phyloP scores from a whole-genome alignment of 345 rosid genomes.

The Ricinus communis region DNA sequence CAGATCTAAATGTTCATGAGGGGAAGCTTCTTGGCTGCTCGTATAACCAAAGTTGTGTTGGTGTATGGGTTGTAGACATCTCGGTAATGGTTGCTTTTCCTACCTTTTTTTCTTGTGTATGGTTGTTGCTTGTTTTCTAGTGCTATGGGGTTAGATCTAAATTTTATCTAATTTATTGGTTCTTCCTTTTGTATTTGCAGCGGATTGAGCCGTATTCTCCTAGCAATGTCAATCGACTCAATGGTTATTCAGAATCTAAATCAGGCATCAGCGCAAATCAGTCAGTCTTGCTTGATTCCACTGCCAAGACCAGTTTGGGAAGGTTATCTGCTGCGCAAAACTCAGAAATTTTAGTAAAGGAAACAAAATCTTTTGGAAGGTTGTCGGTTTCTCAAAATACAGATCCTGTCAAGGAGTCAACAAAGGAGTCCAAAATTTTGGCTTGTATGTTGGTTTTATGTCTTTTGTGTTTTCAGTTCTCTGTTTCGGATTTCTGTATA shows the following conservation, averaged over 20 bases:
- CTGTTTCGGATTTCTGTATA: constrained; percentile 9
- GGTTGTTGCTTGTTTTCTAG: constrained; percentile 17
- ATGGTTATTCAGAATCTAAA: constrained; percentile 62
- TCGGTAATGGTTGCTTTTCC: constrained; percentile 53
- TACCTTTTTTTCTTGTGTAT: constrained; percentile 9
- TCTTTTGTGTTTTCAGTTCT: constrained; percentile 10
- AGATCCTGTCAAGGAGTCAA: constrained; percentile 44
- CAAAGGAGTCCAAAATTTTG: constrained; percentile 58
- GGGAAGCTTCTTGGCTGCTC: constrained; percentile 99
- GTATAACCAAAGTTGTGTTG: constrained; percentile 94
- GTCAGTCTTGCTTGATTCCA: constrained; percentile 56
- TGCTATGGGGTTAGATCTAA: constrained; percentile 15
- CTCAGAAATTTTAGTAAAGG: constrained; percentile 56
- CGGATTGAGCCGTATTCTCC: constrained; percentile 69
- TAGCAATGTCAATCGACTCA: constrained; percentile 46
- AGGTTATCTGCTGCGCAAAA: constrained; percentile 56
- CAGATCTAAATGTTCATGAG: constrained; percentile 92
- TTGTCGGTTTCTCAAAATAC: constrained; percentile 80
- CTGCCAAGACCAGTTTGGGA: constrained; percentile 50
- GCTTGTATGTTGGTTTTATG: constrained; percentile 49
- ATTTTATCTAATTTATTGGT: constrained; percentile 15
- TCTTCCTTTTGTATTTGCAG: constrained; percentile 36
- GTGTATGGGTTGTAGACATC: constrained; percentile 98
- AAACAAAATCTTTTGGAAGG: constrained; percentile 80
- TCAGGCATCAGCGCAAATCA: constrained; percentile 54